These are phyloP conservation scores for Trametes hirsuta DNA, from an alignment of 1,284 basidiomycete genomes.

Conservation along the genomic window DNA sequence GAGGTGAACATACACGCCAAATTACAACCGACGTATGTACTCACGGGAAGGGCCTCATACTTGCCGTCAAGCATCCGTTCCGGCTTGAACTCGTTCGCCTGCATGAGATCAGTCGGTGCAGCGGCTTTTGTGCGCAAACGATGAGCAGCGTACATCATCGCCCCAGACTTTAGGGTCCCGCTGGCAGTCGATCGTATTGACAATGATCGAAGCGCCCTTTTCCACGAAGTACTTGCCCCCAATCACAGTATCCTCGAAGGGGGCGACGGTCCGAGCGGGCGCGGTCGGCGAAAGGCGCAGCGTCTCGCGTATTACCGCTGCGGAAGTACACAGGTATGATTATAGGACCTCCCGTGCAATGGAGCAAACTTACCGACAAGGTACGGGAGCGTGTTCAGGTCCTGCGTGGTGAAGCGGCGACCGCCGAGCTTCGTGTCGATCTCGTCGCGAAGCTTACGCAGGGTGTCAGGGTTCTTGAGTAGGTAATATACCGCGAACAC, in stretches of 20 bases:
- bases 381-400: constrained; percentile 47
- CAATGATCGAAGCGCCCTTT: constrained; percentile 34
- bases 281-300: constrained; percentile 47
- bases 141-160: constrained; percentile 43
- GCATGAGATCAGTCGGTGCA: neutral
- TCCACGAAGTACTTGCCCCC: constrained; percentile 43
- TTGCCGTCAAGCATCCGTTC: constrained; percentile 52
- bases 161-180: constrained; percentile 50
- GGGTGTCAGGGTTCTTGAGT: constrained; percentile 43
- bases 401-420: constrained; percentile 39
- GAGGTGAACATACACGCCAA: neutral
- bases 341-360: neutral
- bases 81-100: constrained; percentile 43
- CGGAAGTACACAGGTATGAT: neutral
- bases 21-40: neutral
- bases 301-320: constrained; percentile 49
- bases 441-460: constrained; percentile 47
- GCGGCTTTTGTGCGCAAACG: neutral
- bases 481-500: constrained; percentile 47
- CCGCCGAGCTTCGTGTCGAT: constrained; percentile 46
- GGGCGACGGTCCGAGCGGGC: constrained; percentile 36
- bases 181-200: constrained; percentile 41
- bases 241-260: constrained; percentile 41
- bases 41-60: constrained; percentile 44
- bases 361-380: constrained; percentile 35